phyloP scores from a whole-genome alignment of 163 green algal species.

The Chloroidium sp. region DNA sequence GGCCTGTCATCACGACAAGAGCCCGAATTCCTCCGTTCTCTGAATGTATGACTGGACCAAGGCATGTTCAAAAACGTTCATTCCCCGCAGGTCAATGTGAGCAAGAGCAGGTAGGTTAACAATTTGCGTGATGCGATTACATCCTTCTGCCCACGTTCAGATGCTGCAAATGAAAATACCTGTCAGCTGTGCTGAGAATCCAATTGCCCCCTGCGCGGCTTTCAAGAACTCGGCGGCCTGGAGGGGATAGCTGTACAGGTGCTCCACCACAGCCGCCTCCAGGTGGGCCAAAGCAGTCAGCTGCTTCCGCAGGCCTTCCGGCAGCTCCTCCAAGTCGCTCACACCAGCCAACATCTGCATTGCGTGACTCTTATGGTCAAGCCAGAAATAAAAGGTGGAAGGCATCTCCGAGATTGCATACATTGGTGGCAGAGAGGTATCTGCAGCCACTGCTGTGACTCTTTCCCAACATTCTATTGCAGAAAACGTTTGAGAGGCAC shows the following conservation, averaged over 20 bases:
- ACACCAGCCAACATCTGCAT: too few relatives aligned
- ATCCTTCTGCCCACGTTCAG: background rate
- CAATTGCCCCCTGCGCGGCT: conserved; percentile 30
- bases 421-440: background rate
- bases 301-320: conserved; percentile 2
- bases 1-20: background rate
- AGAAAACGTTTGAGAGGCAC: background rate
- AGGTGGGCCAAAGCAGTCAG: conserved; percentile 35
- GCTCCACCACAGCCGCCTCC: conserved; percentile 51
- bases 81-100: background rate
- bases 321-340: background rate
- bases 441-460: background rate
- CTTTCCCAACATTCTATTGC: conserved; percentile 4
- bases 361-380: too few relatives aligned
- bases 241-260: conserved; percentile 43
- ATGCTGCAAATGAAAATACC: background rate
- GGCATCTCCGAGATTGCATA: too few relatives aligned
- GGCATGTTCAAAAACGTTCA: background rate
- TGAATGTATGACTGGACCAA: background rate
- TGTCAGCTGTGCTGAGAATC: conserved; percentile 45
- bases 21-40: background rate
- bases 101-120: background rate
- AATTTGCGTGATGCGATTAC: background rate
- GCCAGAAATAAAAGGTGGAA: too few relatives aligned
- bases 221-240: conserved; percentile 32